Evolutionary conservation across 805 yeast genomes (phyloP).

Genomic region (Starmera quercuum): DNA sequence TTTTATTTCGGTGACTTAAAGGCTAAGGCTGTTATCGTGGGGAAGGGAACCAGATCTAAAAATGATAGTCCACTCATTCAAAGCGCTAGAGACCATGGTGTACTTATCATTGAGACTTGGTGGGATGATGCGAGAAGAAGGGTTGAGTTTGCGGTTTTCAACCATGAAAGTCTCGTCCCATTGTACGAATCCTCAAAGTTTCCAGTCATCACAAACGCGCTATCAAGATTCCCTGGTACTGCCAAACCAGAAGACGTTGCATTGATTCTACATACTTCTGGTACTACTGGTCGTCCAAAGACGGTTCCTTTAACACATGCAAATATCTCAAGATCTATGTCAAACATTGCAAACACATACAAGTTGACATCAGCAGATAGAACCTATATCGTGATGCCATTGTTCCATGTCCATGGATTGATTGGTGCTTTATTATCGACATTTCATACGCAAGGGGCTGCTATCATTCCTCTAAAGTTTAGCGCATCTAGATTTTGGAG

Average conservation of each 20-base stretch:
- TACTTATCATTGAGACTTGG: constrained; percentile 46
- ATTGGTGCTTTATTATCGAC: constrained; percentile 61
- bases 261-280: constrained; percentile 63
- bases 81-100: constrained; percentile 40
- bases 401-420: constrained; percentile 72
- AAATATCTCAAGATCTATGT: constrained; percentile 52
- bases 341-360: constrained; percentile 54
- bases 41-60: constrained; percentile 36
- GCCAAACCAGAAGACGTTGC: constrained; percentile 49
- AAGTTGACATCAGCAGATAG: constrained; percentile 39
- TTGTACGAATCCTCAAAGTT: constrained; percentile 20
- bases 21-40: constrained; percentile 50
- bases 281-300: constrained; percentile 72
- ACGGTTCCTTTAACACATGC: constrained; percentile 65
- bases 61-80: constrained; percentile 34
- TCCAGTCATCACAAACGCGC: constrained; percentile 24
- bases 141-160: constrained; percentile 33
- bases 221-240: constrained; percentile 29
- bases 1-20: constrained; percentile 56
- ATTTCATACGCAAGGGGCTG: constrained; percentile 50
- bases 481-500: constrained; percentile 56
- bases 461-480: constrained; percentile 54
- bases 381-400: constrained; percentile 65
- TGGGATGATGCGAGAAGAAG: constrained; percentile 32
- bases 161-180: constrained; percentile 16